Conservation (phyloP, 2,329 filamentous ascomycete species). For the Cercospora berteroae region DNA sequence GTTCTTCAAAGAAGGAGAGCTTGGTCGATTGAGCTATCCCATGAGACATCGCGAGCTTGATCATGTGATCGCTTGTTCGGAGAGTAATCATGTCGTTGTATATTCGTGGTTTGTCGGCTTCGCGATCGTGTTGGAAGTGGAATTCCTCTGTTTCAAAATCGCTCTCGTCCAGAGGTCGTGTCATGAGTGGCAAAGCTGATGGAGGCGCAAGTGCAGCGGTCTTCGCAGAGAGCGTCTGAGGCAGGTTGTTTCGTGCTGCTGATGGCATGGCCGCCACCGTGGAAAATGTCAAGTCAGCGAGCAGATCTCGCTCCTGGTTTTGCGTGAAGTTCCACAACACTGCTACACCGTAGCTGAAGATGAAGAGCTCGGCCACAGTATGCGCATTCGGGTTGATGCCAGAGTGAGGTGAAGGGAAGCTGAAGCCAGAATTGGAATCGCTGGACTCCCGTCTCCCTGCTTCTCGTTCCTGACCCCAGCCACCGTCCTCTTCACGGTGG, state of each 20-base stretch:
- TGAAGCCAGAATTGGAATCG: constrained; percentile 39
- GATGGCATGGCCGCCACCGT: constrained; percentile 27
- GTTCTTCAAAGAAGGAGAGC: constrained; percentile 90
- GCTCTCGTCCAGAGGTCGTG: constrained; percentile 75
- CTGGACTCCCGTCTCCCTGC: constrained; percentile 29
- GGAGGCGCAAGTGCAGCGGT: constrained; percentile 34
- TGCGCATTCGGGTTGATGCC: constrained; percentile 69
- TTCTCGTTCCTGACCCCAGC: constrained; percentile 24
- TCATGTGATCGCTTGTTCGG: constrained; percentile 94
- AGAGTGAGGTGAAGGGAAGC: constrained; percentile 48
- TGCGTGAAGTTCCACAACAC: constrained; percentile 99
- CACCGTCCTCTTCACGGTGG: constrained; percentile 15
- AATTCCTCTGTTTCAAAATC: constrained; percentile 98
- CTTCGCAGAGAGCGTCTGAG: constrained; percentile 29
- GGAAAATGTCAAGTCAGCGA: constrained; percentile 91
- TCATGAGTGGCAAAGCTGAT: constrained; percentile 64
- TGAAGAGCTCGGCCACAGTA: constrained; percentile 89
- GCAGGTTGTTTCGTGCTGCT: constrained; percentile 16
- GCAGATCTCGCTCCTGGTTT: constrained; percentile 90
- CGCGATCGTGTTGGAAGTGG: constrained; percentile 91
- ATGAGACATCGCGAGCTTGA: constrained; percentile 95
- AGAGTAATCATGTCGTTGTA: constrained; percentile 99
- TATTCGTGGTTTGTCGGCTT: constrained; percentile 81
- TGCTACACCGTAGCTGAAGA: constrained; percentile 94
- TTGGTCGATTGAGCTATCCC: constrained; percentile 97